Base-by-base conservation (phyloP, 2,329 filamentous ascomycete species). In the Aaosphaeria arxii region DNA sequence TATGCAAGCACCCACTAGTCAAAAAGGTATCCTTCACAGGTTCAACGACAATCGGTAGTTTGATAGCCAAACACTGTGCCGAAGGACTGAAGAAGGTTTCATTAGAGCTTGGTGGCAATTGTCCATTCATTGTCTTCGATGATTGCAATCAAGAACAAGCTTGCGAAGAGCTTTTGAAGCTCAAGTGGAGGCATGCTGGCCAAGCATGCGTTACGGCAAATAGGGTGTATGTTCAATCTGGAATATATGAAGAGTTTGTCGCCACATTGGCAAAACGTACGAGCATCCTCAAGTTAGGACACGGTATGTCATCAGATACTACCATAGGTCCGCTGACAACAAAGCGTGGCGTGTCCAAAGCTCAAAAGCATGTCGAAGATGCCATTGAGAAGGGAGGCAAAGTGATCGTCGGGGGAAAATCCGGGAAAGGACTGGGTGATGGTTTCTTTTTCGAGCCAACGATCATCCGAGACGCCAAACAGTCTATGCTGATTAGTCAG, bases 11-110 rank as follows among this genome's bases (percentile, higher is more conserved):
- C 62, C 82, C 87, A 4, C 83, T 79, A 2, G 78, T 99, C 55
- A 87, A 87, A 67, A 97, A 97, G 72, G 81, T 97, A 40, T 96
- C 90, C 11, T 99, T 99, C 71, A 97, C 94, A 1, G 94, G 94
- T 43, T 82, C 78, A 31, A 86, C 83, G 1, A 76, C 77, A 40
- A 82, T 86, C 4, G 83, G 83, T 24, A 84, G 80, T 57, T 72
- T 96, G 74, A 82, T 99, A 46, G 96, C 96, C 90, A 88, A 89
- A 75, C 91, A 96, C 72, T 86, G 87, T 7, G 83, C 91, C 0
- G 80, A 82, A 38, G 96, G 91, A 0, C 75, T 90, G 30, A 97
- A 97, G 80, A 89, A 89, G 66, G 76, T 89, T 1, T 94, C 89
- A 0, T 88, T 96, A 69, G 92, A 97, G 69, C 86, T 97, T 1